Evolutionary conservation across 192 early-diverging fungal species (phyloP).

Genomic region (Entophlyctis helioformis): DNA sequence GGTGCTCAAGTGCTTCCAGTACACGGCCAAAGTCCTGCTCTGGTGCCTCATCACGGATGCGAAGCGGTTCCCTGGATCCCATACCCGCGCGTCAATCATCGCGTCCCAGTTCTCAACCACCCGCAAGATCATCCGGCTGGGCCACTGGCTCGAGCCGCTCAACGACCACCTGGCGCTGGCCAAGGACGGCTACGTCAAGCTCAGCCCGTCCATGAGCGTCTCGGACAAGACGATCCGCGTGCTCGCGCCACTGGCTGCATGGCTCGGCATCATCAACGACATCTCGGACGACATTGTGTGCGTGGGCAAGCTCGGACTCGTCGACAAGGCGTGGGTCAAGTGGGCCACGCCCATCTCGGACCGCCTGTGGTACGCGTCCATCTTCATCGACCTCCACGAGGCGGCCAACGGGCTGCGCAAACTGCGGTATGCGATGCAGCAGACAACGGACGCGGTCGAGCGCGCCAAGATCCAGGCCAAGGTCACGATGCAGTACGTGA

Average conservation of each 20-base stretch:
- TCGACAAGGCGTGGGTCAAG: constrained; percentile 35
- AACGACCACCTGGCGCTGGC: constrained; percentile 30
- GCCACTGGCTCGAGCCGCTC: constrained; percentile 56
- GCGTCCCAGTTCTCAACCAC: constrained; percentile 57
- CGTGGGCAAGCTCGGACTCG: constrained; percentile 52
- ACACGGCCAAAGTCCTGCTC: constrained; percentile 60
- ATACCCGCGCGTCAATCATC: no score
- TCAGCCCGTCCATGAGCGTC: background rate
- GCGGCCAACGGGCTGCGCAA: constrained; percentile 20
- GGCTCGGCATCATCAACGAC: constrained; percentile 50
- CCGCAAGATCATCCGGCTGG: constrained; percentile 62
- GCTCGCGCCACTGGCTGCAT: no score
- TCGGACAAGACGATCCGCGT: no score
- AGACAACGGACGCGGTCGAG: constrained; percentile 4
- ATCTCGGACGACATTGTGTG: constrained; percentile 66
- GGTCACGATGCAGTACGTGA: constrained; percentile 39
- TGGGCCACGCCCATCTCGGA: constrained; percentile 48
- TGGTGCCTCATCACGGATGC: constrained; percentile 20
- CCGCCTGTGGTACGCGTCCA: constrained; percentile 57
- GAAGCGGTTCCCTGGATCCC: constrained; percentile 9
- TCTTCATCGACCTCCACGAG: constrained; percentile 54
- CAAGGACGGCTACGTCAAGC: background rate
- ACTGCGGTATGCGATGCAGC: constrained; percentile 10
- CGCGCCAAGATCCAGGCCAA: constrained; percentile 10
- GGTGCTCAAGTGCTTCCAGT: constrained; percentile 65